Conservation (phyloP, 805 yeast genomes). For the Metschnikowia chrysomelidarum region DNA sequence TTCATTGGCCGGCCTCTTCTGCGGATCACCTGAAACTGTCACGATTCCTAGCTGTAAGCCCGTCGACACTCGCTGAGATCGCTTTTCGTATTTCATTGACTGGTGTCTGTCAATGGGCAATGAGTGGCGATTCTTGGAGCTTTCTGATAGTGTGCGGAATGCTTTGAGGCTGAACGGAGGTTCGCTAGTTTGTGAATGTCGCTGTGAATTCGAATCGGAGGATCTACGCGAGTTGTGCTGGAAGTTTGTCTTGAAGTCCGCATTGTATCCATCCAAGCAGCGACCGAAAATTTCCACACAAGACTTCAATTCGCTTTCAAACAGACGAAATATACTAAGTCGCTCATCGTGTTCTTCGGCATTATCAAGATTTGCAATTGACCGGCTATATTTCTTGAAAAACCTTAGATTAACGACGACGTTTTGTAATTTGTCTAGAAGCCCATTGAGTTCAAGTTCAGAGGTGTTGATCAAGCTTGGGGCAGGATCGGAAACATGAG, state of each 20-base stretch:
- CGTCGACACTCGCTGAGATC: slow-evolving; percentile 31
- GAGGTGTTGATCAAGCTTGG: slow-evolving; percentile 12
- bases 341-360: slow-evolving; percentile 37
- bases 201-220: slow-evolving; percentile 18
- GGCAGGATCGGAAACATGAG: slow-evolving; percentile 1
- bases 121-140: slow-evolving; percentile 26
- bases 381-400: slow-evolving; percentile 37
- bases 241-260: slow-evolving; percentile 10
- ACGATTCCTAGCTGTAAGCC: slow-evolving; percentile 39
- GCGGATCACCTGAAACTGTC: slow-evolving; percentile 38
- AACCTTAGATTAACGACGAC: slow-evolving; percentile 35
- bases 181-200: slow-evolving; percentile 18
- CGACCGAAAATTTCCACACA: slow-evolving; percentile 32
- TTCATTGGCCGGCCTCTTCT: neutral
- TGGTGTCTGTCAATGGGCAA: slow-evolving; percentile 5
- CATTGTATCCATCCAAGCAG: slow-evolving; percentile 26
- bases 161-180: slow-evolving; percentile 26
- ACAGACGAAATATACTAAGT: slow-evolving; percentile 35
- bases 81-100: slow-evolving; percentile 17
- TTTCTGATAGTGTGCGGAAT: slow-evolving; percentile 30
- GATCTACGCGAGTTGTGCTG: slow-evolving; percentile 13
- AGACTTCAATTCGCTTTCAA: slow-evolving; percentile 29
- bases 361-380: slow-evolving; percentile 24
- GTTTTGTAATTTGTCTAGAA: slow-evolving; percentile 31
- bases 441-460: slow-evolving; percentile 22